Conservation (phyloP, 108 stramenopile genomes). For the Cyclotella kingstonii region DNA sequence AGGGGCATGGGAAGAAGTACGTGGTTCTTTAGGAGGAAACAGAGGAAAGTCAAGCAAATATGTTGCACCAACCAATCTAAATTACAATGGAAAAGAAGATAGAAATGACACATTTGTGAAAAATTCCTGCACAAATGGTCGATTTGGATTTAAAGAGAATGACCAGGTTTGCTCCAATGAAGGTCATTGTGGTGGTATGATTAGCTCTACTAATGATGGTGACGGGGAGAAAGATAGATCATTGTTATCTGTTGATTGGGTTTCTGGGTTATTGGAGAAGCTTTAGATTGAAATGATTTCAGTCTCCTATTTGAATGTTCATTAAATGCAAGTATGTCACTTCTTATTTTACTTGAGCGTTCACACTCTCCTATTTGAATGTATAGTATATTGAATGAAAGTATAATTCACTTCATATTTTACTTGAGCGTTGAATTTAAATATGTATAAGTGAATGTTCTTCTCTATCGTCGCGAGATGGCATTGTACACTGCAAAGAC, state of each 20-base stretch:
- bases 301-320: too few species aligned
- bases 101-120: not conserved
- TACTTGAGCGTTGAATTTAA: too few species aligned
- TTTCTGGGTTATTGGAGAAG: constrained; percentile 17
- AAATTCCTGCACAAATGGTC: not conserved
- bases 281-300: not conserved
- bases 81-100: not conserved
- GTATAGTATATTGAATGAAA: too few species aligned
- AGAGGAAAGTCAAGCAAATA: constrained; percentile 1
- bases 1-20: constrained; percentile 30
- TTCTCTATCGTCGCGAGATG: too few species aligned
- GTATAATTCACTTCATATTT: too few species aligned
- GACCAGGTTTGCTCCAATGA: constrained; percentile 19
- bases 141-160: constrained; percentile 18
- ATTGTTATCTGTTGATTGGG: constrained; percentile 24
- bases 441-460: too few species aligned
- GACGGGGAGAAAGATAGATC: constrained; percentile 2
- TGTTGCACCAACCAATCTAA: too few species aligned
- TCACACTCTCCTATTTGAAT: too few species aligned
- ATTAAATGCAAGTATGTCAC: too few species aligned
- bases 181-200: not conserved
- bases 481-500: too few species aligned
- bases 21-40: constrained; percentile 12
- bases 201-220: not conserved
- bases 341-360: too few species aligned